A percentile compares a stretch with the other conserved stretches of the same genome.
phyloP scores from a whole-genome alignment of 805 yeast species.

The Blastobotrys robertii region DNA sequence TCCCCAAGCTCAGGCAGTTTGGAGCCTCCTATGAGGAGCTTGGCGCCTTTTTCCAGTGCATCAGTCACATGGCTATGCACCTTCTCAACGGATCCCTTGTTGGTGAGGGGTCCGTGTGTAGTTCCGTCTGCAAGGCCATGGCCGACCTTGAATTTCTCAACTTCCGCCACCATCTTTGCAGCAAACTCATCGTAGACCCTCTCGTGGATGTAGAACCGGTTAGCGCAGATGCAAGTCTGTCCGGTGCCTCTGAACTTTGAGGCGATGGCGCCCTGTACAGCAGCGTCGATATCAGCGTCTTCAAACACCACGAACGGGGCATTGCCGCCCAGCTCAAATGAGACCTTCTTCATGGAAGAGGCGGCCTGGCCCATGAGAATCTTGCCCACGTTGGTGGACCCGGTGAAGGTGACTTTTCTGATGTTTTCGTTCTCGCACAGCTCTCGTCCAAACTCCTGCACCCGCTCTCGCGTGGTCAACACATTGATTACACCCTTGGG shows the following conservation, averaged over 20 bases:
- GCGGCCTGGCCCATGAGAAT: constrained; percentile 52
- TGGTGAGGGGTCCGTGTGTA: constrained; percentile 74
- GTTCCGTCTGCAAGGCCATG: constrained; percentile 47
- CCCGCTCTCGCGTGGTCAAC: constrained; percentile 33
- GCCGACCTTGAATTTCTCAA: constrained; percentile 45
- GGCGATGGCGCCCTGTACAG: constrained; percentile 56
- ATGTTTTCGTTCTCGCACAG: constrained; percentile 48
- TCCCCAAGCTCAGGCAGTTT: constrained; percentile 49
- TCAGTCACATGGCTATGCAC: constrained; percentile 57
- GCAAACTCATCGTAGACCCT: constrained; percentile 57
- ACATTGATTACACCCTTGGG: constrained; percentile 64
- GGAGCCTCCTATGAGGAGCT: constrained; percentile 52
- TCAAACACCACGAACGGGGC: constrained; percentile 73
- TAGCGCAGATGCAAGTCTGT: constrained; percentile 78
- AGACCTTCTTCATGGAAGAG: constrained; percentile 57
- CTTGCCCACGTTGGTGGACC: constrained; percentile 68
- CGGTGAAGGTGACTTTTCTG: constrained; percentile 67
- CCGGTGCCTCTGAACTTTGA: constrained; percentile 72
- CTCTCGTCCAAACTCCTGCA: constrained; percentile 40
- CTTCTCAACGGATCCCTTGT: constrained; percentile 50
- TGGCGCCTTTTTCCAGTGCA: constrained; percentile 57
- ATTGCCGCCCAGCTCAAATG: constrained; percentile 74
- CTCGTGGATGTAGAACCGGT: constrained; percentile 59
- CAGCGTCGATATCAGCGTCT: constrained; percentile 61
- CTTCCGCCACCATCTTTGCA: constrained; percentile 37